Evolutionary conservation across 164 flowering plant genomes (phyloP).

Genomic region (Piper betle): DNA sequence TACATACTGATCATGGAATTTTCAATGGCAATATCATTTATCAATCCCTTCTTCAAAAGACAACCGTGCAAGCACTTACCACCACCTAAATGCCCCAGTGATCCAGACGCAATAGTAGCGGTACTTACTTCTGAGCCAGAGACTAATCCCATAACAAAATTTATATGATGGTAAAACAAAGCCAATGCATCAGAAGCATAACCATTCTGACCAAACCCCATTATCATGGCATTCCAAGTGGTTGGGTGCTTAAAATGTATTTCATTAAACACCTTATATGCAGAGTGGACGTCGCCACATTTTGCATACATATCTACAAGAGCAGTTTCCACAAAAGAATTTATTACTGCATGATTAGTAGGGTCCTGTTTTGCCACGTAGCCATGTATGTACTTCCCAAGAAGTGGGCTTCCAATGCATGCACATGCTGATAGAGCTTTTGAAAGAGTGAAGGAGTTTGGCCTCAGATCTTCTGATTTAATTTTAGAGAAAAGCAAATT

Average conservation of each 20-base stretch:
- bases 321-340: conserved; percentile 8
- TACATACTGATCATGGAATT: conserved; percentile 13
- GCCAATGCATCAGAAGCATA: conserved; percentile 5
- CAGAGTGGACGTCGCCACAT: conserved; percentile 12
- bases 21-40: not conserved
- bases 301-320: conserved; percentile 15
- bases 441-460: conserved; percentile 11
- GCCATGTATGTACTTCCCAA: conserved; percentile 7
- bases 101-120: conserved; percentile 5
- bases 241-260: not conserved
- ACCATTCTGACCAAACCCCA: conserved; percentile 13
- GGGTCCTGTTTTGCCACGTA: conserved; percentile 1
- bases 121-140: conserved; percentile 6
- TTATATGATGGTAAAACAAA: conserved; percentile 7
- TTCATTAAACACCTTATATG: conserved; percentile 7
- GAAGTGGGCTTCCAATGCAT: not conserved
- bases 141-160: not conserved
- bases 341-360: not conserved
- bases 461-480: not conserved
- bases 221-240: conserved; percentile 11
- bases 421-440: conserved; percentile 11
- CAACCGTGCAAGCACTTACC: conserved; percentile 9
- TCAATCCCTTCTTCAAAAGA: conserved; percentile 7
- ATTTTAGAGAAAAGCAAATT: conserved; percentile 7
- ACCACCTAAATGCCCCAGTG: conserved; percentile 6